phyloP scores from a whole-genome alignment of 176 grass and related monocot genomes.

The Triticum aestivum region IWGSC_CS_RefSeq_v2.1 NC_057807.1:539751344-539751843 shows the following conservation, averaged over 20 bases:
- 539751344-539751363: constrained; percentile 63
- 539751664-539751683: constrained; percentile 70
- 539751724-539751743: constrained; percentile 71
- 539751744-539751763: constrained; percentile 87
- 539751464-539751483: constrained; percentile 63
- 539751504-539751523: constrained; percentile 76
- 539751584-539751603: constrained; percentile 88
- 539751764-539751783: constrained; percentile 36
- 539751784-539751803: background rate
- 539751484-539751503: constrained; percentile 48
- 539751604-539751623: constrained; percentile 89
- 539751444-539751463: constrained; percentile 60
- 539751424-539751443: constrained; percentile 82
- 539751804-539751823: constrained; percentile 53
- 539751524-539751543: constrained; percentile 77
- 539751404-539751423: constrained; percentile 68
- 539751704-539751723: constrained; percentile 71
- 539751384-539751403: constrained; percentile 74
- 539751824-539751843: background rate
- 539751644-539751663: constrained; percentile 85
- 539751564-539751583: constrained; percentile 80
- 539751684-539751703: constrained; percentile 90
- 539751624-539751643: constrained; percentile 76
- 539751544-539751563: constrained; percentile 81
- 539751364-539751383: constrained; percentile 64